Base-by-base conservation (phyloP, 306 rosid genomes). In the Sphenostylis stenocarpa region DNA sequence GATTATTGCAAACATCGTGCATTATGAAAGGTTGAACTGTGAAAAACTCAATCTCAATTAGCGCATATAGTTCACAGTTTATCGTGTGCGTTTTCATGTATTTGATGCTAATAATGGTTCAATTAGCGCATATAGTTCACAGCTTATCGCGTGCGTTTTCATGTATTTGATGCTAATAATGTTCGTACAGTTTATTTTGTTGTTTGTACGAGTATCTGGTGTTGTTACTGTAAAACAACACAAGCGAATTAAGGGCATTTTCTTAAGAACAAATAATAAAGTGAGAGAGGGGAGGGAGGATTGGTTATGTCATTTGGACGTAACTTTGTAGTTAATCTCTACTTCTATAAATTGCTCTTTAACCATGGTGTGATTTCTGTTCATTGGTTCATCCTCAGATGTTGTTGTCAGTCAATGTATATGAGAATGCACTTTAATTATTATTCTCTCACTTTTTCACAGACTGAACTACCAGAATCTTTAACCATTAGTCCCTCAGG, bases 401-500 rank as follows among this genome's bases (percentile, higher is more conserved):
- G 70, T n/a, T 28, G 70, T n/a, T 49, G 67, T 62, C 64, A 19
- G 17, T 66, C 51, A 61, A 67, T 34, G 12, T 70, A 2, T 55
- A 20, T 17, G 68, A 19, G 51, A 24, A 16, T 80, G 48, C 19
- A 19, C 9, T 61, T 68, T 73, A 12, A 36, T 72, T 28, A 29
- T 77, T 33, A 14, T 23, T 44, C 77, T 79, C 60, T 64, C 58
- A 13, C 72, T 47, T 70, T 78, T 78, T 87, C 68, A 73, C 97
- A 96, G 98, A 96, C 97, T 41, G 73, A 57, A 73, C 78, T 39
- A 28, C 98, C 94, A 13, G 87, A 89, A 70, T 68, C 49, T 67
- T 82, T 96, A 77, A 86, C 85, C 26, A 28, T 85, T 67, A 85
- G 96, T 80, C 88, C 96, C 34, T 84, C 87, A 0, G 97, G 97